Evolutionary conservation across 2,329 filamentous ascomycete genomes (phyloP).

Genomic region (Calonectria leucothoes): DNA sequence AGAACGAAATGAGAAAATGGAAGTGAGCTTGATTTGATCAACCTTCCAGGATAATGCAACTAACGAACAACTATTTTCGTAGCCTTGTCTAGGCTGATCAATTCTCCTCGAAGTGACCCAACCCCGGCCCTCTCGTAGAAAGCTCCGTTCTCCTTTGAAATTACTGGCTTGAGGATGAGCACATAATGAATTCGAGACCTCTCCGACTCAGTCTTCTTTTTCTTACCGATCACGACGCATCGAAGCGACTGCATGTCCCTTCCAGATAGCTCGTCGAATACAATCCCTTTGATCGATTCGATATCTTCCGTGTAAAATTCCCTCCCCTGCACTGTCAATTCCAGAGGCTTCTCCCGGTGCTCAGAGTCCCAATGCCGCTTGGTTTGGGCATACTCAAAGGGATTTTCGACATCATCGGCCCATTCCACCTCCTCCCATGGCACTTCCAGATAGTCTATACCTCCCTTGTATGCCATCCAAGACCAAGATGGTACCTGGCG

Average conservation of each 20-base stretch:
- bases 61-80: background rate
- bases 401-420: background rate
- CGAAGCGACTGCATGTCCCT: background rate
- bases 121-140: background rate
- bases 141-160: too few relatives aligned
- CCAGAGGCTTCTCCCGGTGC: background rate
- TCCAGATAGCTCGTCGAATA: background rate
- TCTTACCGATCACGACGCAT: background rate
- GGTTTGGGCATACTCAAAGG: background rate
- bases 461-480: background rate
- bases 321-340: background rate
- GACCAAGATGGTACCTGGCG: background rate
- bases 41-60: too few relatives aligned
- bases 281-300: background rate
- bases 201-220: background rate
- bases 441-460: background rate
- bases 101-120: background rate
- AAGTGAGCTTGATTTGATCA: background rate
- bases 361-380: background rate
- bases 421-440: background rate
- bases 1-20: too few relatives aligned
- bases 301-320: background rate
- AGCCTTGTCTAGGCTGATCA: background rate
- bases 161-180: background rate
- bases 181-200: background rate